Conservation (phyloP, 129 eudicot genomes). For the Chrysanthemum lavandulifolium region DNA sequence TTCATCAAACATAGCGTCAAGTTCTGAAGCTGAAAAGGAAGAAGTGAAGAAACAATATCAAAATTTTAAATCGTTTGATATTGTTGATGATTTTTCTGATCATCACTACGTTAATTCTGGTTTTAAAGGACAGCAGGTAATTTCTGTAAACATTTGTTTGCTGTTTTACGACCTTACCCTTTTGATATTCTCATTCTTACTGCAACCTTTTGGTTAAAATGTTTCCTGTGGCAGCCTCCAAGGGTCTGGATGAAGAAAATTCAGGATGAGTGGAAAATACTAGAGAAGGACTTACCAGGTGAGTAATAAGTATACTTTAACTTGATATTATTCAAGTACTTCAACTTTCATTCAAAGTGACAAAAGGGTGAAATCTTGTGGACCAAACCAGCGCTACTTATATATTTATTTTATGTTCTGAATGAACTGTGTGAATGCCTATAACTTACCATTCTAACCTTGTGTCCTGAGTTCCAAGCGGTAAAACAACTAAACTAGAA, state of each 20-base stretch:
- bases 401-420: too few species aligned
- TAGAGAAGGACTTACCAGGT: conserved; percentile 69
- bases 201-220: background rate
- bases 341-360: background rate
- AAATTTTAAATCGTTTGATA: conserved; percentile 59
- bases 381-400: background rate
- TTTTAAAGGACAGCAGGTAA: conserved; percentile 46
- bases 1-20: conserved; percentile 25
- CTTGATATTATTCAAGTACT: conserved; percentile 18
- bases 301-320: background rate
- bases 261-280: conserved; percentile 80
- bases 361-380: background rate
- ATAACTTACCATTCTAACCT: too few species aligned
- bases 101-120: conserved; percentile 45
- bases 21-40: conserved; percentile 29
- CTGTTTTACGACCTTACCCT: background rate
- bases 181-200: background rate
- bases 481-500: background rate
- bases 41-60: conserved; percentile 40
- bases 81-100: conserved; percentile 60
- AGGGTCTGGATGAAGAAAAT: conserved; percentile 63
- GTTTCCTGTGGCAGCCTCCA: conserved; percentile 48
- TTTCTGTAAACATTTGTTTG: background rate
- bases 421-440: too few species aligned
- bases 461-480: too few species aligned